These are phyloP conservation scores for Tetradesmus obliquus DNA, from an alignment of 139 green algal genomes.

Conservation along the genomic window DNA sequence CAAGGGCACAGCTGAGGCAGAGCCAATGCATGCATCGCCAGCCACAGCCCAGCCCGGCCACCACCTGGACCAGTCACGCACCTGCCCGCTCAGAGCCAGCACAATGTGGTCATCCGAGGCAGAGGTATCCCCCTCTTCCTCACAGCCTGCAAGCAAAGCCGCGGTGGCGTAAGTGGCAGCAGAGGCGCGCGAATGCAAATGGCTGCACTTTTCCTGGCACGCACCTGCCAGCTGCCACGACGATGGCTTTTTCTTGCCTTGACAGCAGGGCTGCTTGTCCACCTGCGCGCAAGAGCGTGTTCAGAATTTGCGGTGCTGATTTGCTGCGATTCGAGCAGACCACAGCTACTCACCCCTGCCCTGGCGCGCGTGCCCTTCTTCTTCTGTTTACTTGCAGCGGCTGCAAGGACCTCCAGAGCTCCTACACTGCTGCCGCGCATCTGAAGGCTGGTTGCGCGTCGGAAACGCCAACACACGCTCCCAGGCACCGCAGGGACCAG, in stretches of 20 bases:
- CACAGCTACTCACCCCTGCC: not conserved
- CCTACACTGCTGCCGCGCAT: not conserved
- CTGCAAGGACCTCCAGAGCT: not conserved
- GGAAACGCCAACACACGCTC: not conserved
- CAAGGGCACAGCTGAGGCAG: not conserved
- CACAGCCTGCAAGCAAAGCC: not conserved
- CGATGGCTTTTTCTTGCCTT: not conserved
- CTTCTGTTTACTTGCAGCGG: not conserved
- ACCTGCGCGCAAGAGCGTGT: not conserved
- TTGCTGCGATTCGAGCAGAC: not conserved
- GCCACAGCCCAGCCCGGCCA: not conserved
- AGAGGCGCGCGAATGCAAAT: not conserved
- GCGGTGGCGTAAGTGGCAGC: not conserved
- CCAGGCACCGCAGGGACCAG: not conserved
- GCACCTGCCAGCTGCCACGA: not conserved
- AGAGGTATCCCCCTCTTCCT: conserved; percentile 11
- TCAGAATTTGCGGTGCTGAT: not conserved
- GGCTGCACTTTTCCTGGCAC: not conserved
- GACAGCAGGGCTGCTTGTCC: not conserved
- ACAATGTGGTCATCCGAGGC: conserved; percentile 12
- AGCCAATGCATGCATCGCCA: not conserved
- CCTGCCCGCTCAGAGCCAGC: not conserved
- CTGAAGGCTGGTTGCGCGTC: not conserved
- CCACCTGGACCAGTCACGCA: not conserved
- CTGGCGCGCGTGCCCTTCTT: not conserved